These are phyloP conservation scores for Penicillium fimorum DNA, from an alignment of 495 filamentous ascomycete species.

Conservation along the genomic window DNA sequence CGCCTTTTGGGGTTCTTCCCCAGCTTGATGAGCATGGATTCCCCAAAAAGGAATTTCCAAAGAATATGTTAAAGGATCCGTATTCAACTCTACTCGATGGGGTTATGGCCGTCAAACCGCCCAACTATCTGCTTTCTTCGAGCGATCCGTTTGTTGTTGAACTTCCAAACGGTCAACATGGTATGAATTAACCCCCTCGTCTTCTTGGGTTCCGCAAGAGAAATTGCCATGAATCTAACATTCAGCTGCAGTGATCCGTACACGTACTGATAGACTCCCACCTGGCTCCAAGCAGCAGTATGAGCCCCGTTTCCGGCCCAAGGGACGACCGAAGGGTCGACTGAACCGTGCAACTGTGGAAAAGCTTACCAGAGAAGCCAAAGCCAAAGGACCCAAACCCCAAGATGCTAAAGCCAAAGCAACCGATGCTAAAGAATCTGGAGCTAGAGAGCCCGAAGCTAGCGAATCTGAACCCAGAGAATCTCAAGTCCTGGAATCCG, in stretches of 20 bases:
- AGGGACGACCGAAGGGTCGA: slow-evolving; percentile 5
- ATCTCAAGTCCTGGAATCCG: background rate
- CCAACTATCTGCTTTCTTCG: slow-evolving; percentile 32
- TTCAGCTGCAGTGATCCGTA: background rate
- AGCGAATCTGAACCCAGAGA: background rate
- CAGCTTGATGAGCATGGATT: slow-evolving; percentile 57
- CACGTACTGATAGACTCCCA: slow-evolving; percentile 8
- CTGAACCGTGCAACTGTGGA: background rate
- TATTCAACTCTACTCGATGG: slow-evolving; percentile 49
- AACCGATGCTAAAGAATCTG: background rate
- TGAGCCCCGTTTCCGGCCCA: background rate
- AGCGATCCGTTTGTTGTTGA: slow-evolving; percentile 33
- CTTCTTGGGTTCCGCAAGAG: background rate
- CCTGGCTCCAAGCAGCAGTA: slow-evolving; percentile 2
- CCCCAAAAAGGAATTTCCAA: slow-evolving; percentile 28
- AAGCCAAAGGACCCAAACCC: background rate
- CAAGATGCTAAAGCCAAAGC: too few species aligned
- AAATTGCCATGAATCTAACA: background rate
- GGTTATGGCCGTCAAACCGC: slow-evolving; percentile 28
- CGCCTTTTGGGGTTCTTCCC: slow-evolving; percentile 35
- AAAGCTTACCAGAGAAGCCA: background rate
- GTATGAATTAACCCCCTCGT: slow-evolving; percentile 22
- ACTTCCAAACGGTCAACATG: slow-evolving; percentile 30
- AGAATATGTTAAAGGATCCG: slow-evolving; percentile 40
- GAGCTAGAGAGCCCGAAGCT: background rate